These are phyloP conservation scores for Apiospora marii DNA, from an alignment of 2,329 filamentous ascomycete genomes.

Conservation along the genomic window DNA sequence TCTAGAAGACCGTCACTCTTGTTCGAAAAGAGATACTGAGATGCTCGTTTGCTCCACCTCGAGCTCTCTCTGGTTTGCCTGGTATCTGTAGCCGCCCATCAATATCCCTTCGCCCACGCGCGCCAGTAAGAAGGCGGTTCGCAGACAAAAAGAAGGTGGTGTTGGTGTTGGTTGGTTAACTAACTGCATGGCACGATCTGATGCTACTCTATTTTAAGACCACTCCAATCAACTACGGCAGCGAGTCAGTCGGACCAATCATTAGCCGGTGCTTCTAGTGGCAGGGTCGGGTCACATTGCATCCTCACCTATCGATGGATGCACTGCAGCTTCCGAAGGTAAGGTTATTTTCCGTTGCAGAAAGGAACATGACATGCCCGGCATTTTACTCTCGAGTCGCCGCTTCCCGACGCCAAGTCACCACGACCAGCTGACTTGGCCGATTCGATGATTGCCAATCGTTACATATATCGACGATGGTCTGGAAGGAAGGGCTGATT, in stretches of 20 bases:
- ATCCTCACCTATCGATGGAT: too few species aligned
- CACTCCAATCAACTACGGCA: neutral
- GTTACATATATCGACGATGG: neutral
- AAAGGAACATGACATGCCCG: neutral
- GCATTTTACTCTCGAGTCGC: neutral
- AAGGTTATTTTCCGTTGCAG: slow-evolving; percentile 17
- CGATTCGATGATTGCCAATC: neutral
- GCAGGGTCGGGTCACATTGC: slow-evolving; percentile 4
- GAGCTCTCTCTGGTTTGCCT: neutral
- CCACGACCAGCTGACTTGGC: neutral
- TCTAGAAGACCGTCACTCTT: neutral
- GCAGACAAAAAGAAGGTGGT: neutral
- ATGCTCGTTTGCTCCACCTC: neutral
- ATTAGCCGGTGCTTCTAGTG: neutral
- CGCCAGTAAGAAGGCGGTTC: neutral
- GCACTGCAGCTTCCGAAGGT: neutral
- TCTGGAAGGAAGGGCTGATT: neutral
- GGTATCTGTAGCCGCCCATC: neutral
- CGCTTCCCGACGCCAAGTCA: neutral
- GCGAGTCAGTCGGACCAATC: neutral
- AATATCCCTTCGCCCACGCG: neutral
- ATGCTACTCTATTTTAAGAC: slow-evolving; percentile 13
- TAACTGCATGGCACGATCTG: neutral
- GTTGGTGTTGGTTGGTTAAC: neutral
- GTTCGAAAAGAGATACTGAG: neutral